Evolutionary conservation across 352 stramenopile genomes (phyloP), one percentile per base, ranked within the genome.

Genomic region (Hyaloperonospora brassicae): DNA sequence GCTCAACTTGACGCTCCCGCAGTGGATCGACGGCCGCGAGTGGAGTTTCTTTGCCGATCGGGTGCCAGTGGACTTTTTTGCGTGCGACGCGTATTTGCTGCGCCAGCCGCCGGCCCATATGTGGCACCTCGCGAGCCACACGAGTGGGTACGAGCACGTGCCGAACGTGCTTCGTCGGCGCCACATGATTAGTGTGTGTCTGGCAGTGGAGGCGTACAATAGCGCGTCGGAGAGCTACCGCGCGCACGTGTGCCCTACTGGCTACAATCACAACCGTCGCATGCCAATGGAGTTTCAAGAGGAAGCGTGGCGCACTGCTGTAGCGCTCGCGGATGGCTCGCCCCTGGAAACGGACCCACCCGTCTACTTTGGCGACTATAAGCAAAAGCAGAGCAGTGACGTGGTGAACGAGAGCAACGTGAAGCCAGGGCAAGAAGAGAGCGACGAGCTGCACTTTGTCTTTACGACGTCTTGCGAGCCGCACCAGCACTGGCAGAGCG

Each of bases 151-250:
- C 42, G 83, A 93, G 61, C 72, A 68, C 36, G 75, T 89, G 0
- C 79, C 80, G 12, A 89, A 79, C 17, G 89, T 93, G 48, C 58
- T 93, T 46, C 76, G 83, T 27, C 78, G 80, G 21, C 78, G 83
- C 13, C 80, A 91, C 53, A 78, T 66, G 0, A 86, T 89, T 58
- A 86, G 79, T 36, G 73, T 93, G 2, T 84, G 73, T 25, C 62
- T 89, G 6, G 77, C 79, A 2, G 46, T 83, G 10, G 64, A 78
- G 27, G 77, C 83, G 12, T 93, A 93, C 66, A 91, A 91, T 54
- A 70, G 63, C 27, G 83, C 79, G 25, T 68, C 72, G 21, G 49
- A 71, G 14, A 74, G 52, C 11, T 87, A 88, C 52, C 79, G 82
- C 47, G 62, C 61, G 21, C 53, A 49, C 27, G 50, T 68, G 35